A percentile compares a stretch with the other conserved stretches of the same genome.
phyloP scores from a whole-genome alignment of 129 eudicot species.

The Centrapalus pauciflorus region DNA sequence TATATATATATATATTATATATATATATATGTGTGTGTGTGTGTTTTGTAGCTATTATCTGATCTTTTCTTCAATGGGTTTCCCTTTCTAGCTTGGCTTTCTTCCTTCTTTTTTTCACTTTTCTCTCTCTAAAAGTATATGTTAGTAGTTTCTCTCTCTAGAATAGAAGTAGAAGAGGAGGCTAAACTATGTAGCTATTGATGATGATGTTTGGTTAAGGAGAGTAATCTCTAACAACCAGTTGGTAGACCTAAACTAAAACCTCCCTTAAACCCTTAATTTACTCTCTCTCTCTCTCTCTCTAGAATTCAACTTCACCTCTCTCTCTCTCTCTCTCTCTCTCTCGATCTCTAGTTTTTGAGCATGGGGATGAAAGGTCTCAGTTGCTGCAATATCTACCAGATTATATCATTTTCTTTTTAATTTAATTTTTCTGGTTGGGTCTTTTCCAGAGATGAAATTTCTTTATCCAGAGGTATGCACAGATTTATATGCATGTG shows the following conservation, averaged over 20 bases:
- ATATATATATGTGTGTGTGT: conserved; percentile 8
- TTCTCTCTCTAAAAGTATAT: conserved; percentile 1
- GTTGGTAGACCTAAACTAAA: conserved; percentile 88
- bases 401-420: conserved; percentile 15
- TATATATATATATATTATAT: not conserved
- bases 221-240: conserved; percentile 80
- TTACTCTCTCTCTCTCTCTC: conserved; percentile 24
- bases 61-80: conserved; percentile 27
- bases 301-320: conserved; percentile 17
- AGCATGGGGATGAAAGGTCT: conserved; percentile 53
- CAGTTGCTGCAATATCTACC: conserved; percentile 58
- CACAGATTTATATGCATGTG: not conserved
- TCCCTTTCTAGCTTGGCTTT: conserved; percentile 20
- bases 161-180: not conserved
- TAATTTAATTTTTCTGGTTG: not conserved
- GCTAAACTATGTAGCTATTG: conserved; percentile 23
- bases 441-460: not conserved
- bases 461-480: conserved; percentile 2
- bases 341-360: conserved; percentile 31
- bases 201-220: conserved; percentile 70
- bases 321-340: conserved; percentile 14
- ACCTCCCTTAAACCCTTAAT: conserved; percentile 55
- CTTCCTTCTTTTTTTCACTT: conserved; percentile 10
- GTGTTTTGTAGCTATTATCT: conserved; percentile 5
- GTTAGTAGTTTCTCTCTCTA: conserved; percentile 29